A percentile compares a stretch with the other conserved stretches of the same genome.
Evolutionary conservation across 169 alveolate genomes (phyloP).

Genomic region (Plasmodium malariae): DNA sequence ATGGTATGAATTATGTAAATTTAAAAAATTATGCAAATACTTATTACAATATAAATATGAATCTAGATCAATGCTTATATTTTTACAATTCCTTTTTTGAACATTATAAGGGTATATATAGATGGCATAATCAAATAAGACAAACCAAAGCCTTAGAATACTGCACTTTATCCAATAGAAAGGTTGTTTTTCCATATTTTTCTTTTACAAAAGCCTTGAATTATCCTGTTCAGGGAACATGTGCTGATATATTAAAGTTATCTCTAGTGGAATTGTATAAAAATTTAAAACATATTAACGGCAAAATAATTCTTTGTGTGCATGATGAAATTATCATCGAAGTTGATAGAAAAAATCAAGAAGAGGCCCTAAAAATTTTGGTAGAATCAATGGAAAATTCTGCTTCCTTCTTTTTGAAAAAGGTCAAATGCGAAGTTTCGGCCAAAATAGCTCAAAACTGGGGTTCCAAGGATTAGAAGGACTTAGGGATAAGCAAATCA

Average conservation of each 20-base stretch:
- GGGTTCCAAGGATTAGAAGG: constrained; percentile 86
- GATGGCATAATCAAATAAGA: constrained; percentile 89
- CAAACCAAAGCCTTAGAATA: constrained; percentile 71
- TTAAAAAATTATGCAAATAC: constrained; percentile 88
- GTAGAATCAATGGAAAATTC: constrained; percentile 87
- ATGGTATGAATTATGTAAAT: constrained; percentile 89
- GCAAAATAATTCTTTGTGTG: constrained; percentile 86
- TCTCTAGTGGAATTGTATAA: constrained; percentile 85
- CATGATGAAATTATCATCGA: constrained; percentile 90
- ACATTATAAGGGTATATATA: constrained; percentile 85
- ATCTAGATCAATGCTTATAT: constrained; percentile 82
- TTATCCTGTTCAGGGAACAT: constrained; percentile 92
- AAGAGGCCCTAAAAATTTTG: constrained; percentile 83
- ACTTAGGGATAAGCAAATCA: not conserved
- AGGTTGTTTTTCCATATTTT: constrained; percentile 86
- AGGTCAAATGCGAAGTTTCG: constrained; percentile 90
- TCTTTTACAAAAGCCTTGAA: constrained; percentile 89
- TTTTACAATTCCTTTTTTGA: constrained; percentile 86
- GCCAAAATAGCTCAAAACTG: constrained; percentile 88
- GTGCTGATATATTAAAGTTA: constrained; percentile 91
- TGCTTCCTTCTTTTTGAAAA: constrained; percentile 85
- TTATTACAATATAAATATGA: constrained; percentile 84
- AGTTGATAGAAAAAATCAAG: constrained; percentile 84
- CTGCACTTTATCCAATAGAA: constrained; percentile 84
- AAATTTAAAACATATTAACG: constrained; percentile 79